Conservation (phyloP, 208 protist species). For the Willaertia magna region DNA sequence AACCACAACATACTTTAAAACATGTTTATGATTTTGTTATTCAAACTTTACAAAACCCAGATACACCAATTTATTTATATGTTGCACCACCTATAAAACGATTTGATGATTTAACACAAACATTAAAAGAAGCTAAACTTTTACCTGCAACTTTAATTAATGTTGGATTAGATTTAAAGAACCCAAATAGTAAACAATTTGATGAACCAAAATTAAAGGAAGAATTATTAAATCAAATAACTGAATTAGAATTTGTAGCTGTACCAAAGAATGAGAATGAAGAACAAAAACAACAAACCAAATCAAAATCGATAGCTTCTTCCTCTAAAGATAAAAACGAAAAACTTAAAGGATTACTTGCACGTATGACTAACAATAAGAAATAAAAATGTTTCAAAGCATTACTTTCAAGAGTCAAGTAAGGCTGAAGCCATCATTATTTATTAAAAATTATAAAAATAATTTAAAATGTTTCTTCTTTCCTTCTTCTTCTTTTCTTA, state of each 20-base stretch:
- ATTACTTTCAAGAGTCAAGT: no score
- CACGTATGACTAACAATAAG: no score
- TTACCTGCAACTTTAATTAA: background rate
- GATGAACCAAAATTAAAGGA: background rate
- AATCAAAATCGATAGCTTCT: no score
- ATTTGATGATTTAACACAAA: background rate
- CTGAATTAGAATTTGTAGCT: background rate
- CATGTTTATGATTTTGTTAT: background rate
- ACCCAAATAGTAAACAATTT: background rate
- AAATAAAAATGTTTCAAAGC: no score
- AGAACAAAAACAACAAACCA: no score
- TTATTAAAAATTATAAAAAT: no score
- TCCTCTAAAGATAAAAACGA: no score
- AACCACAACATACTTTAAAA: background rate
- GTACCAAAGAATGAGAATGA: background rate
- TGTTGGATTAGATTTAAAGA: background rate
- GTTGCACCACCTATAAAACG: background rate
- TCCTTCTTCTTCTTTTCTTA: no score
- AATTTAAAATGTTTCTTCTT: no score
- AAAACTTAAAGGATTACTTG: no score
- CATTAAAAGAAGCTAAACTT: background rate
- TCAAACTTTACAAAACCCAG: background rate
- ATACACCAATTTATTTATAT: background rate
- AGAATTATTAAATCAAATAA: background rate
- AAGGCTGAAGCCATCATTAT: no score